Evolutionary conservation across 306 rosid genomes (phyloP).

Genomic region (Cyamopsis tetragonoloba): DNA sequence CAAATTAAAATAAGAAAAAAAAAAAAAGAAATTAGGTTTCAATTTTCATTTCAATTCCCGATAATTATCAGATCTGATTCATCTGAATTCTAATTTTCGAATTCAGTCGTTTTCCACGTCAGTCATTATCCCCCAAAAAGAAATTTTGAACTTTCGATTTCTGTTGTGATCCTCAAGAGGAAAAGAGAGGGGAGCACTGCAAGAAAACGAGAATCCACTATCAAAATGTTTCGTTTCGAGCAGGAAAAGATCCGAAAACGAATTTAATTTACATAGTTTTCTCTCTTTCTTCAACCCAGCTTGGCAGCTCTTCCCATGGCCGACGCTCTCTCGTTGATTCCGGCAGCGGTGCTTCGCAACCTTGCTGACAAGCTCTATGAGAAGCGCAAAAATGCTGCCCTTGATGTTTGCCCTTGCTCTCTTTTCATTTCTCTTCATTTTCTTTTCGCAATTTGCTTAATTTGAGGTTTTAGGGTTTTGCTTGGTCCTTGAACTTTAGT

Average conservation of each 20-base stretch:
- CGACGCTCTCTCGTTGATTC: constrained; percentile 61
- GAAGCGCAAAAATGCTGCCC: constrained; percentile 98
- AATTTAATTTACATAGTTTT: constrained; percentile 23
- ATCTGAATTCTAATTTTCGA: neutral
- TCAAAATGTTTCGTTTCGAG: constrained; percentile 33
- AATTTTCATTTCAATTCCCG: constrained; percentile 1
- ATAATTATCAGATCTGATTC: constrained; percentile 34
- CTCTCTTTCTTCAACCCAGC: constrained; percentile 5
- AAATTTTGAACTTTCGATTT: constrained; percentile 28
- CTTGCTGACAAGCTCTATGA: constrained; percentile 95
- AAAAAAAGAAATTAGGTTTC: constrained; percentile 16
- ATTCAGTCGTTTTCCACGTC: constrained; percentile 37
- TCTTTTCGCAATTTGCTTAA: neutral
- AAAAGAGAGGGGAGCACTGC: neutral
- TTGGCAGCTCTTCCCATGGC: constrained; percentile 52
- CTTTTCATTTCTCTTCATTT: neutral
- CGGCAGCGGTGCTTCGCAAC: constrained; percentile 80
- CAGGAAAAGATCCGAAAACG: constrained; percentile 42
- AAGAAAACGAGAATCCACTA: neutral
- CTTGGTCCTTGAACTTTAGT: constrained; percentile 23
- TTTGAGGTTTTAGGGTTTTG: constrained; percentile 49
- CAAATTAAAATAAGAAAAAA: neutral
- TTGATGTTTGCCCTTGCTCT: constrained; percentile 54
- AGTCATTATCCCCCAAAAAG: constrained; percentile 31
- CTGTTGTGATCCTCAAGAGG: constrained; percentile 10